phyloP scores from a whole-genome alignment of 129 eudicot genomes.

The Flaveria sonorensis region DNA sequence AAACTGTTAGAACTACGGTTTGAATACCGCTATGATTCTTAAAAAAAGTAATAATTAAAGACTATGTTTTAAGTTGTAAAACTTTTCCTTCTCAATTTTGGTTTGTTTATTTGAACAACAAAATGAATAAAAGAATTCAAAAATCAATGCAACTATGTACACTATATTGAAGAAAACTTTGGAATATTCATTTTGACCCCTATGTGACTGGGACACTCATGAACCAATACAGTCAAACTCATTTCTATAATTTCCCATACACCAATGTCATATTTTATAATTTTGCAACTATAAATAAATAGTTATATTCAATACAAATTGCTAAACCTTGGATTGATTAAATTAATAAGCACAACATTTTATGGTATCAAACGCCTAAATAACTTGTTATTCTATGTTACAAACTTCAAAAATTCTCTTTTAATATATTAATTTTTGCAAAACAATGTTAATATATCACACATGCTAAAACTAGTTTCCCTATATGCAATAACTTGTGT shows the following conservation, averaged over 20 bases:
- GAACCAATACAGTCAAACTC: slow-evolving; percentile 40
- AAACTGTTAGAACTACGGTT: too few relatives aligned
- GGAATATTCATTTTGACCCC: neutral
- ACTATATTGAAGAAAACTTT: neutral
- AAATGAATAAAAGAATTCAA: neutral
- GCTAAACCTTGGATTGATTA: neutral
- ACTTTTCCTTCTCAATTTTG: too few relatives aligned
- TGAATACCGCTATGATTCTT: too few relatives aligned
- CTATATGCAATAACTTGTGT: neutral
- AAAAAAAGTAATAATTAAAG: too few relatives aligned
- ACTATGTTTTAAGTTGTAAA: too few relatives aligned
- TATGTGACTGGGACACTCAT: slow-evolving; percentile 15
- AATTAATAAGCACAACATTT: neutral
- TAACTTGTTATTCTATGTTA: neutral
- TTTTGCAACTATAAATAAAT: slow-evolving; percentile 23
- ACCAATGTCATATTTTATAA: slow-evolving; percentile 27
- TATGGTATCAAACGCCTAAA: neutral
- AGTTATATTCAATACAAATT: neutral
- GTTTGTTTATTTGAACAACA: neutral
- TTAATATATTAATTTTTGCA: neutral
- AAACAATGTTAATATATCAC: too few relatives aligned
- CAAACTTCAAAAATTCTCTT: neutral
- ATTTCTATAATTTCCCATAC: slow-evolving; percentile 33
- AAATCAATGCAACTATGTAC: neutral
- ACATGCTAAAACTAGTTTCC: too few relatives aligned